Percentiles rank a stretch among this genome's conserved stretches.
Evolutionary conservation across 345 rosid species (phyloP).

Genomic region (Theobroma cacao): DNA sequence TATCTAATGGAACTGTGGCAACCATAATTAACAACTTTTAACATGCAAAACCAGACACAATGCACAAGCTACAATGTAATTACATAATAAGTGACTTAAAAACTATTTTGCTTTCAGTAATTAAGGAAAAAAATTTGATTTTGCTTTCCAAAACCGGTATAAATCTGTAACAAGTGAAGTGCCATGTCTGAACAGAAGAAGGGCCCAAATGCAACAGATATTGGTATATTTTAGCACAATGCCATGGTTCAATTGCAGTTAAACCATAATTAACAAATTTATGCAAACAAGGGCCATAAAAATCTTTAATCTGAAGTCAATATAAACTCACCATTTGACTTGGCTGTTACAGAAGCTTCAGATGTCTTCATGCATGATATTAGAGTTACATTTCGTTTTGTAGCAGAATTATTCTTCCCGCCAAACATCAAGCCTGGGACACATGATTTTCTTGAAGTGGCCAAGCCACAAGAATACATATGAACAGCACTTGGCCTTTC

Average conservation of each 20-base stretch:
- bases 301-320: background rate
- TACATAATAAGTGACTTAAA: background rate
- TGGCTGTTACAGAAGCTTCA: conserved; percentile 41
- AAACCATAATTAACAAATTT: background rate
- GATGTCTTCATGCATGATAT: conserved; percentile 44
- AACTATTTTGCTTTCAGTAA: background rate
- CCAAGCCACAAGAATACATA: conserved; percentile 27
- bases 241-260: background rate
- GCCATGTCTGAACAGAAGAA: background rate
- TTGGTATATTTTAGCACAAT: background rate
- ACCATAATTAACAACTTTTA: conserved; percentile 12
- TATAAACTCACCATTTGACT: conserved; percentile 50
- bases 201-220: background rate
- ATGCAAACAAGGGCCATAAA: background rate
- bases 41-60: background rate
- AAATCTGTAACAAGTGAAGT: background rate
- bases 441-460: conserved; percentile 27
- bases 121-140: background rate
- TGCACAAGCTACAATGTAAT: background rate
- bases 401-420: conserved; percentile 18
- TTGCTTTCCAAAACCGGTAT: background rate
- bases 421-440: conserved; percentile 27
- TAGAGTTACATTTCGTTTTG: conserved; percentile 23
- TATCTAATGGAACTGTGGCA: conserved; percentile 34
- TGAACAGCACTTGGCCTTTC: conserved; percentile 30